Base-by-base conservation (phyloP, 495 filamentous ascomycete genomes). In the Lasiosphaeria hispida region DNA sequence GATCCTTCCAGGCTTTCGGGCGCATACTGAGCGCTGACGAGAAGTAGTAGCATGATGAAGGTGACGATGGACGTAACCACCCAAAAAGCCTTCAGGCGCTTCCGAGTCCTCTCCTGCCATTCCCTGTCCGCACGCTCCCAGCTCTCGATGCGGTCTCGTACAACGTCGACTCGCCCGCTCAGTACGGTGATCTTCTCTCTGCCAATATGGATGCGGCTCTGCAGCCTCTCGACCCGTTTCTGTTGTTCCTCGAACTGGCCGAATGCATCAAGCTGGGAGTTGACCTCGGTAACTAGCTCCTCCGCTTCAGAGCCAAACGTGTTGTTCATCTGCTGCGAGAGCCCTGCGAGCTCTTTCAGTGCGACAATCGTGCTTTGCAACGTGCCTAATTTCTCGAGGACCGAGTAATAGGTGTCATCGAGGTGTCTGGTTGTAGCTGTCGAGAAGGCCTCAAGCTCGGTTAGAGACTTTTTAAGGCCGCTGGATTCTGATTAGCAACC, bases 371-470 rank as follows among this genome's bases (percentile, higher is more conserved):
- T 90, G 49, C 79, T 76, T 50, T 87, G 85, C 35, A 97, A 75
- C 0, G 83, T 71, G 42, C 83, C 80, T 34, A 93, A 77, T 57
- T 88, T 93, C 66, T 93, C 87, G 13, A 94, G 77, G 5, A 97
- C 78, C 4, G 87, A 85, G 64, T 92, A 92, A 74, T 96, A 96
- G 0, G 87, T 91, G 62, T 88, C 87, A 65, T 96, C 90, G n/a
- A 97, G 80, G 43, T 83, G 83, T 59, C 83, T 81, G 15, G 86
- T 94, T 3, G 85, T 84, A 37, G 80, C 80, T 41, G 70, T 76
- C 8, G 79, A 77, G 56, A 77, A 75, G 10, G 62, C 65, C 19
- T 72, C 72, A 13, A 84, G 67, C 23, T 75, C 69, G 43, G 64
- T 43, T 14, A 83, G 63, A 0, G 77, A 73, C 52, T 72, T 71